Conservation (phyloP, 768 basidiomycete species). For the Naganishia friedmannii region DNA sequence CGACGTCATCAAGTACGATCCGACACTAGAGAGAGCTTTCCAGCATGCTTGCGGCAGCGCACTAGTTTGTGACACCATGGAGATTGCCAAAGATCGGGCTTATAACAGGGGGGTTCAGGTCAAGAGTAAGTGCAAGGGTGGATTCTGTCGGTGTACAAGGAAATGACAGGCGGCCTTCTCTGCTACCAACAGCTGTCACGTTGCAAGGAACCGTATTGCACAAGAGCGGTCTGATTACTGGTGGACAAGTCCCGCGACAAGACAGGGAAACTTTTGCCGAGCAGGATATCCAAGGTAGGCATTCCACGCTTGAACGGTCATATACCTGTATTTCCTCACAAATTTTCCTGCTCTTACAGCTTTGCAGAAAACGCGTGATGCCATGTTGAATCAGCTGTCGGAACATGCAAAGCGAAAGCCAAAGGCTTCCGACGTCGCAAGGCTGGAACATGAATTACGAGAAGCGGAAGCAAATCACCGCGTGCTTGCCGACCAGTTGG, state of each 20-base stretch:
- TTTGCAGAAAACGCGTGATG: slow-evolving; percentile 17
- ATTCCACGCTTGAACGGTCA: neutral
- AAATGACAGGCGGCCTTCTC: slow-evolving; percentile 10
- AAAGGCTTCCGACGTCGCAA: slow-evolving; percentile 5
- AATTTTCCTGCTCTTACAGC: neutral
- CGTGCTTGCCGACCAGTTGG: slow-evolving; percentile 8
- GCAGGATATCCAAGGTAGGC: slow-evolving; percentile 11
- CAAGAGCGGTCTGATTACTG: slow-evolving; percentile 94
- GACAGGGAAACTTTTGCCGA: slow-evolving; percentile 14
- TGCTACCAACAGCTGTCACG: slow-evolving; percentile 69
- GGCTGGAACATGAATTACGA: neutral
- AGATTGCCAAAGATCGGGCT: slow-evolving; percentile 81
- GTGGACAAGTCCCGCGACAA: slow-evolving; percentile 62
- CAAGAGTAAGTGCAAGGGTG: slow-evolving; percentile 66
- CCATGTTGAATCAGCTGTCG: slow-evolving; percentile 20
- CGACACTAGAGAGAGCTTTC: slow-evolving; percentile 86
- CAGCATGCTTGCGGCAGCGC: slow-evolving; percentile 95
- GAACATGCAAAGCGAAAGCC: slow-evolving; percentile 23
- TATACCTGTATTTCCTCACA: neutral
- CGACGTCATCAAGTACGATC: slow-evolving; percentile 77
- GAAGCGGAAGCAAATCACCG: slow-evolving; percentile 15
- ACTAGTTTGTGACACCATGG: slow-evolving; percentile 92
- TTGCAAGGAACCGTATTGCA: slow-evolving; percentile 96
- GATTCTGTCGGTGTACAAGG: neutral
- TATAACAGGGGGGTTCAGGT: slow-evolving; percentile 95